These are phyloP conservation scores for Bipolaris oryzae DNA, from an alignment of 2,329 filamentous ascomycete genomes.

Conservation along the genomic window DNA sequence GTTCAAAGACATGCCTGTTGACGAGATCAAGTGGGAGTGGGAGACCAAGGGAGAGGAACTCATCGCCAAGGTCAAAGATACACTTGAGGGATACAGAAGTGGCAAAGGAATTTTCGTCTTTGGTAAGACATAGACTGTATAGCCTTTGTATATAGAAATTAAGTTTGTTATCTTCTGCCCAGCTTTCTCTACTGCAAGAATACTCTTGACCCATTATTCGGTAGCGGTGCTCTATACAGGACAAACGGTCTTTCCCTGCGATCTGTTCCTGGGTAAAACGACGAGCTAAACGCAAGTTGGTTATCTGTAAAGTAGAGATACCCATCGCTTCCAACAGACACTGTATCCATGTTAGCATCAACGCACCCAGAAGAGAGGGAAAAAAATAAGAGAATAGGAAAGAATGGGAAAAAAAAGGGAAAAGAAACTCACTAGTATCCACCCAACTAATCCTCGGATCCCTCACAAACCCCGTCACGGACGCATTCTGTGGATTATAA, in stretches of 20 bases:
- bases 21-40: constrained; percentile 82
- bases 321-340: constrained; percentile 53
- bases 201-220: constrained; percentile 52
- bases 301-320: constrained; percentile 62
- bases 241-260: constrained; percentile 52
- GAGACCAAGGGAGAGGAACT: constrained; percentile 74
- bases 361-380: background rate
- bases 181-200: constrained; percentile 20
- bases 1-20: constrained; percentile 83
- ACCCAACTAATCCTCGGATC: constrained; percentile 58
- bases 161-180: background rate
- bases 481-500: constrained; percentile 56
- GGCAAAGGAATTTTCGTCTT: constrained; percentile 94
- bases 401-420: background rate
- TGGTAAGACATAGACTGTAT: constrained; percentile 49
- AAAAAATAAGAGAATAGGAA: background rate
- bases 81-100: constrained; percentile 79
- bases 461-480: constrained; percentile 52
- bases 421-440: constrained; percentile 50
- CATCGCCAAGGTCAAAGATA: constrained; percentile 77
- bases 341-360: constrained; percentile 16
- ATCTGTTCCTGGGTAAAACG: constrained; percentile 52
- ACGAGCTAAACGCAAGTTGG: constrained; percentile 51
- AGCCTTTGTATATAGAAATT: background rate
- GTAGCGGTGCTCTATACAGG: constrained; percentile 51